Evolutionary conservation across 176 grass and related monocot species (phyloP).

Genomic region (Carex parvula): DNA sequence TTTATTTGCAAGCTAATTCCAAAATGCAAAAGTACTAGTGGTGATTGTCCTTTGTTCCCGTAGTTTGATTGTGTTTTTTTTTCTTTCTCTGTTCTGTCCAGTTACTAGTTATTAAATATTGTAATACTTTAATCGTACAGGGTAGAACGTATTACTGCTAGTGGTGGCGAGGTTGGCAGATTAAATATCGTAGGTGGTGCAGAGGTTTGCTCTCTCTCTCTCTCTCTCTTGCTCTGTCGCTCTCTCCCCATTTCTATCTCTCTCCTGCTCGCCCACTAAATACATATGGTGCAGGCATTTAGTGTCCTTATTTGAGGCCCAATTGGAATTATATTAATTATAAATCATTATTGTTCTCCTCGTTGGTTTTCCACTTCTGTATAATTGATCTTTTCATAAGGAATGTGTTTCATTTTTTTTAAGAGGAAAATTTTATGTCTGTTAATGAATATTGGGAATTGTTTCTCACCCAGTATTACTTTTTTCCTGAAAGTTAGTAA

Average conservation of each 20-base stretch:
- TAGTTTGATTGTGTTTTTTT: not conserved
- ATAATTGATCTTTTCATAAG: not conserved
- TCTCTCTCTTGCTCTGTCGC: not conserved
- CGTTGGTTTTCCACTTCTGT: not conserved
- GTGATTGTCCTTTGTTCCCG: not conserved
- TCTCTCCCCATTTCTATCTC: not conserved
- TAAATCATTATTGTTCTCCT: not conserved
- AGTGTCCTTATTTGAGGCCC: not conserved
- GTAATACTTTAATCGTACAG: constrained; percentile 34
- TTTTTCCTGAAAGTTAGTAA: not conserved
- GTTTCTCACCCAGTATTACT: not conserved
- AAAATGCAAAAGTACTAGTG: not conserved
- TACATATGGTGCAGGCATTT: not conserved
- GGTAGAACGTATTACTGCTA: constrained; percentile 69
- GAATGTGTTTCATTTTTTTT: not conserved
- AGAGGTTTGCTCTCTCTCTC: constrained; percentile 52
- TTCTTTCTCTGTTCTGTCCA: constrained; percentile 1
- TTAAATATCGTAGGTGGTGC: constrained; percentile 85
- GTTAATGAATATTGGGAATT: not conserved
- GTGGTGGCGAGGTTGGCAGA: constrained; percentile 78
- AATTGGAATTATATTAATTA: not conserved
- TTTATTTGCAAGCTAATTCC: not conserved
- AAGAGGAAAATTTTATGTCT: not conserved
- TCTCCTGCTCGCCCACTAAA: not conserved
- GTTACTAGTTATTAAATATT: constrained; percentile 8